Evolutionary conservation across 148 eudicot genomes (phyloP).

Genomic region (Camellia lanceoleosa): DNA sequence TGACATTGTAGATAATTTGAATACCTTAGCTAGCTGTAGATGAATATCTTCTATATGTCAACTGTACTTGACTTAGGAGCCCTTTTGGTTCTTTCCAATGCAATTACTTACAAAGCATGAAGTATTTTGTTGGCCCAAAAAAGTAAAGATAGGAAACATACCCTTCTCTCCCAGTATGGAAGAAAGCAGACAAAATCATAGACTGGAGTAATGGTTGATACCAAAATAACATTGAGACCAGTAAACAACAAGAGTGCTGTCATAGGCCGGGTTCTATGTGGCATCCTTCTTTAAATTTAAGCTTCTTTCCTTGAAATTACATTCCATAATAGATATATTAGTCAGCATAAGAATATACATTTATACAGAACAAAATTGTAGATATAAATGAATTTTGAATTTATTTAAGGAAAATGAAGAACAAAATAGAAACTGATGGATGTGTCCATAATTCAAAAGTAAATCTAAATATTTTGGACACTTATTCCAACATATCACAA

Average conservation of each 20-base stretch:
- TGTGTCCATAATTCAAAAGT: too few relatives aligned
- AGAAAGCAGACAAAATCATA: constrained; percentile 83
- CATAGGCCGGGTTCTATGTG: constrained; percentile 82
- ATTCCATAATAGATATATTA: background rate
- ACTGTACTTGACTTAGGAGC: background rate
- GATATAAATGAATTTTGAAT: background rate
- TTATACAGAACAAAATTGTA: background rate
- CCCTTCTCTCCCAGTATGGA: constrained; percentile 96
- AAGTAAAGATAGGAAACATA: constrained; percentile 31
- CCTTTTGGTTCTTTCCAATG: background rate
- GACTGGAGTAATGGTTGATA: constrained; percentile 73
- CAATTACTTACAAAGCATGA: background rate
- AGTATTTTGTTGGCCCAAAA: background rate
- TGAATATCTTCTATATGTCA: background rate
- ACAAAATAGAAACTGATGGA: too few relatives aligned
- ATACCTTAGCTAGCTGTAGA: background rate
- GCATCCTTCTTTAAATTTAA: constrained; percentile 43
- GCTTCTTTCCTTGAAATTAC: constrained; percentile 20
- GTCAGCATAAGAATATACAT: background rate
- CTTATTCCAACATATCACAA: too few relatives aligned
- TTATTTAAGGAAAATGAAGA: background rate
- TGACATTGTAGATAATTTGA: background rate
- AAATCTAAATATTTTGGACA: too few relatives aligned
- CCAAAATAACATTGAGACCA: constrained; percentile 63
- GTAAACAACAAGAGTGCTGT: constrained; percentile 75